Conservation (phyloP, 2,329 filamentous ascomycete genomes). For the Ophiocordyceps polyrhachis-furcata region DNA sequence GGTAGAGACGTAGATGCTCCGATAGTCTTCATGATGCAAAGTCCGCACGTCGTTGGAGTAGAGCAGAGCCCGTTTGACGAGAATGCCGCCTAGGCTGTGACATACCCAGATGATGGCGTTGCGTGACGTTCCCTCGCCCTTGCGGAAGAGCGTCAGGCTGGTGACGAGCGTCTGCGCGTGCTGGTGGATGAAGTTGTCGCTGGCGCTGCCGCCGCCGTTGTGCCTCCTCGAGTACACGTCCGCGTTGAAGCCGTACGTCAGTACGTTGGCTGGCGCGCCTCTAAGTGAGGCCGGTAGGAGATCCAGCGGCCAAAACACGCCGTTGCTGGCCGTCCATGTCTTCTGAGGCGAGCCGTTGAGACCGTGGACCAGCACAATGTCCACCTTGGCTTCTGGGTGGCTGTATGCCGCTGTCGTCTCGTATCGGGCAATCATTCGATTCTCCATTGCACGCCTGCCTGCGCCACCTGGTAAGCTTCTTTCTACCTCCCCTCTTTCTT, state of each 20-base stretch:
- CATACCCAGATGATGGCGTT: slow-evolving; percentile 61
- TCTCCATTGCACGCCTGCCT: slow-evolving; percentile 20
- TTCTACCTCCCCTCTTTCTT: no score
- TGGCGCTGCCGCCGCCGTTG: slow-evolving; percentile 35
- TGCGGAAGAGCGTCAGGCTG: slow-evolving; percentile 43
- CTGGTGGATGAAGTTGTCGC: slow-evolving; percentile 48
- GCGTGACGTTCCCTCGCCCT: slow-evolving; percentile 32
- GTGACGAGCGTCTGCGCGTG: slow-evolving; percentile 52
- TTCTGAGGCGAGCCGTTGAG: slow-evolving; percentile 45
- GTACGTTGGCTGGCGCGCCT: slow-evolving; percentile 38
- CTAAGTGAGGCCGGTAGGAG: slow-evolving; percentile 43
- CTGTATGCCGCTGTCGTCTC: slow-evolving; percentile 40
- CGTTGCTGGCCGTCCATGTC: slow-evolving; percentile 40
- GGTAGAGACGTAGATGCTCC: slow-evolving; percentile 55
- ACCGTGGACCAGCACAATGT: slow-evolving; percentile 54
- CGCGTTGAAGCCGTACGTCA: slow-evolving; percentile 61
- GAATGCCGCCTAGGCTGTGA: slow-evolving; percentile 54
- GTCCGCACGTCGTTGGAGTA: slow-evolving; percentile 44
- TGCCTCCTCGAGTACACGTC: slow-evolving; percentile 34
- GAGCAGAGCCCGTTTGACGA: slow-evolving; percentile 51
- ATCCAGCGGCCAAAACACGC: slow-evolving; percentile 50
- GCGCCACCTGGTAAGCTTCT: not conserved
- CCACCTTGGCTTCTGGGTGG: slow-evolving; percentile 38
- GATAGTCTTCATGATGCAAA: slow-evolving; percentile 41
- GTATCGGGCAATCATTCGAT: slow-evolving; percentile 22